These are phyloP conservation scores for Graphium sp. DNA, from an alignment of 2,329 filamentous ascomycete species.

Conservation along the genomic window DNA sequence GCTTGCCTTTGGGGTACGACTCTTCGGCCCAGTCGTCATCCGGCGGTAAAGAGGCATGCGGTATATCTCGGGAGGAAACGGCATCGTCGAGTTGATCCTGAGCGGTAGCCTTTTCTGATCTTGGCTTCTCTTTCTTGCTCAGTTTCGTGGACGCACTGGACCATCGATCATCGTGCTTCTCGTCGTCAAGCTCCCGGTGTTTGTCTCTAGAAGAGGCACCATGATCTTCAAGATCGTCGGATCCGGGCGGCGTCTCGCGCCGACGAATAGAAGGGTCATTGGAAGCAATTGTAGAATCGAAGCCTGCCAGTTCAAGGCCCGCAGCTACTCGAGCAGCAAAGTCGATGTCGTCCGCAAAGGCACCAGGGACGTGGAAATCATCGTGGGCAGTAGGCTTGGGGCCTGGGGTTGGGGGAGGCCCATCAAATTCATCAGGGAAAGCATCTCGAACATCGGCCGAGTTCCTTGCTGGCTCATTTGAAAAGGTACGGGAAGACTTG, in stretches of 20 bases:
- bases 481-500: no score
- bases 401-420: slow-evolving; percentile 22
- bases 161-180: slow-evolving; percentile 9
- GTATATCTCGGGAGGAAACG: no score
- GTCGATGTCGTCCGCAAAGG: slow-evolving; percentile 49
- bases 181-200: not conserved
- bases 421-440: not conserved
- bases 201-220: slow-evolving; percentile 17
- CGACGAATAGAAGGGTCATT: slow-evolving; percentile 46
- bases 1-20: slow-evolving; percentile 9
- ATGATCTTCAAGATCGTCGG: slow-evolving; percentile 31
- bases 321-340: slow-evolving; percentile 56
- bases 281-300: slow-evolving; percentile 54
- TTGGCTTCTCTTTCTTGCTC: no score
- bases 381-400: slow-evolving; percentile 36
- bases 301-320: slow-evolving; percentile 50
- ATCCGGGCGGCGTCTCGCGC: slow-evolving; percentile 46
- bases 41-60: slow-evolving; percentile 4
- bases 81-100: no score
- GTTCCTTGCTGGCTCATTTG: no score
- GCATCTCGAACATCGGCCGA: not conserved
- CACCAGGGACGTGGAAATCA: slow-evolving; percentile 39
- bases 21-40: slow-evolving; percentile 12
- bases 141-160: slow-evolving; percentile 13
- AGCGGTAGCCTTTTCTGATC: no score